Base-by-base conservation (phyloP, 1,139 yeast genomes). In the Kurtzmaniella natalensis region DNA sequence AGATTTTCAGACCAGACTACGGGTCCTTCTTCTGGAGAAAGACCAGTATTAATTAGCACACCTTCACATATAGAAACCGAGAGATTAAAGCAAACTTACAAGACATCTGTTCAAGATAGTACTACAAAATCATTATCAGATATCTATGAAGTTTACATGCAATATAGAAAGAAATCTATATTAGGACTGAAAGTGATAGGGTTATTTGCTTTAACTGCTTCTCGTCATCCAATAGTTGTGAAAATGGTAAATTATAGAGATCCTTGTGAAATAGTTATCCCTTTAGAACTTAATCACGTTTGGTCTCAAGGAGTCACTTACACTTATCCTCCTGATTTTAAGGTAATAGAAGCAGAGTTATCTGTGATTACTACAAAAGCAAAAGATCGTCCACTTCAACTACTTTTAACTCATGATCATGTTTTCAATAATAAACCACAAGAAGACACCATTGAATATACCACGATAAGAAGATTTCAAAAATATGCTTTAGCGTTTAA, bases 341-440 rank as follows among this genome's bases (percentile, higher is more conserved):
- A 47, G 33, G 49, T 52, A 8, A 39, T 63, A 2, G 42, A 59
- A 1, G 69, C 58, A 3, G 67, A 64, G 25, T 39, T 66, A 11
- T 50, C 57, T 5, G 50, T 57, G 2, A 43, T 61, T 28, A 61
- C 68, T 0, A 44, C 62, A 13, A 57, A 59, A 40, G 57, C 70
- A 4, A 59, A 47, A 34, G 19, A 46, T 18, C 39, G 57, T 16
- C 66, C 70, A 0, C 61, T 65, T 18, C 72, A 72, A 1, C 46
- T 63, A 6, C 65, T 59, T 2, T 47, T 65, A 29, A 58, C 61
- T 30, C 57, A 59, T 10, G 69, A 61, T 31, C 58, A 62, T 65
- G 37, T 56, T 25, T 64, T 61, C 42, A 59, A 61, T 24, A 61
- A 63, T 41, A 53, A 52, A 28, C 45, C 54, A n/a, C 52, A 53